Conservation (phyloP, 2,329 filamentous ascomycete genomes). For the Tolypocladium ovalisporum region DNA sequence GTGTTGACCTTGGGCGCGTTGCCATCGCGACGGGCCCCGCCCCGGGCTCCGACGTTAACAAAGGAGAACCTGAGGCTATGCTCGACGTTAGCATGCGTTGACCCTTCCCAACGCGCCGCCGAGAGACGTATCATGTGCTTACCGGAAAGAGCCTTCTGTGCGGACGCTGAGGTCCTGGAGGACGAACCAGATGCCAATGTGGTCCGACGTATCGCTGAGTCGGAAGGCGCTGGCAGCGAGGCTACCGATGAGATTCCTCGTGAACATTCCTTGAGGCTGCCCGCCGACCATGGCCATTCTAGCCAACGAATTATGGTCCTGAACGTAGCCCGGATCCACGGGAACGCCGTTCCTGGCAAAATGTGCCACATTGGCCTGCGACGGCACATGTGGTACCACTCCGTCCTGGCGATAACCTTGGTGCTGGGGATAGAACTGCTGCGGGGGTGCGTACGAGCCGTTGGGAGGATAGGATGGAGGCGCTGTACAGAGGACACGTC, state of each 20-base stretch:
- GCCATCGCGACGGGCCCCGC: slow-evolving; percentile 25
- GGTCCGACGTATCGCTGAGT: slow-evolving; percentile 66
- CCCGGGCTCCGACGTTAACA: slow-evolving; percentile 63
- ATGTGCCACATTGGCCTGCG: slow-evolving; percentile 13
- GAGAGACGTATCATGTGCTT: slow-evolving; percentile 12
- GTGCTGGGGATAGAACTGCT: slow-evolving; percentile 25
- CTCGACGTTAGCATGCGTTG: slow-evolving; percentile 7
- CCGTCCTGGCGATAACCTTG: slow-evolving; percentile 18
- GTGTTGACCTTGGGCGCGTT: slow-evolving; percentile 49
- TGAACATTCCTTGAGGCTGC: slow-evolving; percentile 75
- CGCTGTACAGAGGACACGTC: slow-evolving; percentile 4
- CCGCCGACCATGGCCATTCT: slow-evolving; percentile 27
- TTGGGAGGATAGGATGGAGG: slow-evolving; percentile 17
- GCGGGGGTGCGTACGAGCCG: slow-evolving; percentile 23
- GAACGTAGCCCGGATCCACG: slow-evolving; percentile 12
- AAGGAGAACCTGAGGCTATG: slow-evolving; percentile 58
- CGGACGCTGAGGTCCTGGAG: slow-evolving; percentile 90
- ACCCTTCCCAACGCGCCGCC: neutral
- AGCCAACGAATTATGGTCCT: slow-evolving; percentile 18
- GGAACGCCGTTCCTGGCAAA: slow-evolving; percentile 15
- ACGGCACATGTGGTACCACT: slow-evolving; percentile 12
- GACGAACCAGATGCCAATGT: slow-evolving; percentile 92
- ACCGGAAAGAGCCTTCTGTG: slow-evolving; percentile 87
- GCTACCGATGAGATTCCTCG: slow-evolving; percentile 87
- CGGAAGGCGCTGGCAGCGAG: slow-evolving; percentile 80